These are phyloP conservation scores for Fistulinella staudtii DNA, from an alignment of 1,284 basidiomycete genomes.

Conservation along the genomic window DNA sequence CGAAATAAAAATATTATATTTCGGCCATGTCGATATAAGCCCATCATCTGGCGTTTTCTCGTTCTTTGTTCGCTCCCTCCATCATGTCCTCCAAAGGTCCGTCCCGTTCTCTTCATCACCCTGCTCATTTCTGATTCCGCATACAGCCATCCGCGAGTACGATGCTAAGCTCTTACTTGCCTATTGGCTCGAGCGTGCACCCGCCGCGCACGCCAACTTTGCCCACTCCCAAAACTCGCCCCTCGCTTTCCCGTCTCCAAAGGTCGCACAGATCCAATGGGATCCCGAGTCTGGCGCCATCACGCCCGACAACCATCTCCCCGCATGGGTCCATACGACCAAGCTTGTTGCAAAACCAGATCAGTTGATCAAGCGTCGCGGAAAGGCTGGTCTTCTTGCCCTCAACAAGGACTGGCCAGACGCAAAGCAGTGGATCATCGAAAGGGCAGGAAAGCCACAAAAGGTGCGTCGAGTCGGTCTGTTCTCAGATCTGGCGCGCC, in stretches of 20 bases:
- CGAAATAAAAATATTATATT: conserved; percentile 22
- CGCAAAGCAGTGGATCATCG: conserved; percentile 83
- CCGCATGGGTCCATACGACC: conserved; percentile 81
- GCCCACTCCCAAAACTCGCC: conserved; percentile 44
- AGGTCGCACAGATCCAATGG: conserved; percentile 84
- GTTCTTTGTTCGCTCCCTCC: conserved; percentile 13
- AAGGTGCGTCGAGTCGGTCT: conserved; percentile 48
- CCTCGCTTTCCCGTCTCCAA: conserved; percentile 64
- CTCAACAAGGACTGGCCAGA: conserved; percentile 93
- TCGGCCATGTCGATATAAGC: conserved; percentile 19
- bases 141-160: conserved; percentile 84
- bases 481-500: neutral
- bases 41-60: neutral
- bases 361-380: conserved; percentile 99
- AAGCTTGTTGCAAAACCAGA: conserved; percentile 95
- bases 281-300: conserved; percentile 79
- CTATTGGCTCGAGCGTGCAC: conserved; percentile 90
- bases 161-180: conserved; percentile 92
- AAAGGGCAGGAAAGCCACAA: conserved; percentile 91
- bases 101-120: conserved; percentile 7
- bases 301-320: conserved; percentile 74
- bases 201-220: conserved; percentile 49
- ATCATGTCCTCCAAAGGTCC: conserved; percentile 53
- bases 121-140: conserved; percentile 3
- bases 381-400: conserved; percentile 93